phyloP scores from a whole-genome alignment of 257 asterid genomes.

The Solanum sejunctum region DNA sequence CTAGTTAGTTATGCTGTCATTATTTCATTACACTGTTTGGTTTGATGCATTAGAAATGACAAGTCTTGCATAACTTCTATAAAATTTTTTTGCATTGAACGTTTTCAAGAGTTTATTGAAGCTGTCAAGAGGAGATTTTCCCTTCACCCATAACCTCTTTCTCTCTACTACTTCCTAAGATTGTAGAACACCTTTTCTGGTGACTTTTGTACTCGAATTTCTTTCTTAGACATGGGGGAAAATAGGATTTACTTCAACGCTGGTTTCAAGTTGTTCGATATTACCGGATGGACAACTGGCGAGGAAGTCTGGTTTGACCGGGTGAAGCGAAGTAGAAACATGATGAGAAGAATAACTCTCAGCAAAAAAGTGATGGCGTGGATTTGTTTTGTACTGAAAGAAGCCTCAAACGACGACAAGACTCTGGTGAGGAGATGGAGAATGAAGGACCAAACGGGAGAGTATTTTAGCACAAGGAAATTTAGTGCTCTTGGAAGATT shows the following conservation, averaged over 20 bases:
- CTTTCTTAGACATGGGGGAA: background rate
- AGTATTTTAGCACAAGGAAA: background rate
- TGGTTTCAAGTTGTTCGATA: background rate
- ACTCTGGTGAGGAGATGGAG: background rate
- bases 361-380: background rate
- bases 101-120: no score
- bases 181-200: no score
- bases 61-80: background rate
- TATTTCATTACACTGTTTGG: background rate
- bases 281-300: background rate
- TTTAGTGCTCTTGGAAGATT: background rate
- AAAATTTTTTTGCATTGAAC: no score
- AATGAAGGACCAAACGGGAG: background rate
- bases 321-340: background rate
- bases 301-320: background rate
- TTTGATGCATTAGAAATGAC: background rate
- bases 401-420: background rate
- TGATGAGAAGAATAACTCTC: background rate
- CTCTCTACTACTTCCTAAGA: no score
- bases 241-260: background rate
- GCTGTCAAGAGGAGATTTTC: no score
- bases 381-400: background rate
- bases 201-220: no score
- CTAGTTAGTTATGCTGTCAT: background rate
- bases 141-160: no score